Evolutionary conservation across 2,329 filamentous ascomycete genomes (phyloP).

Genomic region (Aspergillus ruber): DNA sequence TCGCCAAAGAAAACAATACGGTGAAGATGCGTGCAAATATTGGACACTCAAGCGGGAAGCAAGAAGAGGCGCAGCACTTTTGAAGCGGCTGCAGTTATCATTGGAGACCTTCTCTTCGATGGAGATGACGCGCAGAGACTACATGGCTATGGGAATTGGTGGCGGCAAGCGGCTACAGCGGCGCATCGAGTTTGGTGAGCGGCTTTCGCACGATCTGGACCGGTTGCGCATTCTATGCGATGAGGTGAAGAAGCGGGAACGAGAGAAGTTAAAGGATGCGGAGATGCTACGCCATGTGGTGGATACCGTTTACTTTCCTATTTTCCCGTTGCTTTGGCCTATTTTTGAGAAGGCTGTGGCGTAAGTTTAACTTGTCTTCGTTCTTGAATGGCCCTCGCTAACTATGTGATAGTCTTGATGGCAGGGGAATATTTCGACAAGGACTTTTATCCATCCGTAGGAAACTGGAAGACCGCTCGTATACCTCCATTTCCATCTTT

Average conservation of each 20-base stretch:
- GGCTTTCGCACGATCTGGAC: slow-evolving; percentile 59
- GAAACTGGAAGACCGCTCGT: slow-evolving; percentile 51
- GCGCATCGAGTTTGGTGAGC: slow-evolving; percentile 81
- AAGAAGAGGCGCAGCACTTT: slow-evolving; percentile 77
- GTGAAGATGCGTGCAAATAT: slow-evolving; percentile 89
- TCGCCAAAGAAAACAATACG: slow-evolving; percentile 83
- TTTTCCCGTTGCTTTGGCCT: slow-evolving; percentile 67
- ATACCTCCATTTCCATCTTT: slow-evolving; percentile 57
- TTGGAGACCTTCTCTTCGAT: slow-evolving; percentile 96
- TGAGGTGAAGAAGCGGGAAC: slow-evolving; percentile 68
- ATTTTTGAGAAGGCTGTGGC: slow-evolving; percentile 72
- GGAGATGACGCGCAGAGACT: slow-evolving; percentile 92
- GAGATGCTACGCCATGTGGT: slow-evolving; percentile 73
- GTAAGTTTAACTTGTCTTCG: slow-evolving; percentile 51
- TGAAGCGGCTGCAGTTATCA: slow-evolving; percentile 89
- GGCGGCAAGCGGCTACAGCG: slow-evolving; percentile 71
- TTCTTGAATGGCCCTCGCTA: slow-evolving; percentile 5
- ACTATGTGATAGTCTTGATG: slow-evolving; percentile 37
- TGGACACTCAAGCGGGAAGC: slow-evolving; percentile 97
- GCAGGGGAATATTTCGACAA: slow-evolving; percentile 49
- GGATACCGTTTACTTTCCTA: slow-evolving; percentile 86
- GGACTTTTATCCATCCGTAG: slow-evolving; percentile 48
- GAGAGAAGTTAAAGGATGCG: slow-evolving; percentile 67
- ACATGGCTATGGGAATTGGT: slow-evolving; percentile 84
- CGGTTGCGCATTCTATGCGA: slow-evolving; percentile 65